Percentiles rank a stretch among this genome's conserved stretches.
Conservation (phyloP, 2,329 filamentous ascomycete genomes). For the Triangularia setosa region DNA sequence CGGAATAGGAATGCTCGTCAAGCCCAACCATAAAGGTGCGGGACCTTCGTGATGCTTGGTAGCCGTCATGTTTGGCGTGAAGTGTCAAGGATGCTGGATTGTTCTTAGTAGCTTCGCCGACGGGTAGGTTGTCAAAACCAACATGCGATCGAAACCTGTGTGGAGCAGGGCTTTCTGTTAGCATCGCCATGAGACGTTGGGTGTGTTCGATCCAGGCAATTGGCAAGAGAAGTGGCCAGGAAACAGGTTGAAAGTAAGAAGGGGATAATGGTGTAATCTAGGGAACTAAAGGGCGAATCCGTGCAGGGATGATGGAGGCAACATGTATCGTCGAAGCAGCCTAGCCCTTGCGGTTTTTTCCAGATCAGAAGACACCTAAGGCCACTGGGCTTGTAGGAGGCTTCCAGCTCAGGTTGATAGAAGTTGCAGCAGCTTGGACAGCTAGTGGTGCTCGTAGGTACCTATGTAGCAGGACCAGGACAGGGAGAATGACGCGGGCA, state of each 20-base stretch:
- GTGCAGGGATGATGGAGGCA: constrained; percentile 5
- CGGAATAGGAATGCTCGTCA: constrained; percentile 87
- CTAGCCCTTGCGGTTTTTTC: constrained; percentile 9
- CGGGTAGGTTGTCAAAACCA: constrained; percentile 57
- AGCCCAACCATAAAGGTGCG: constrained; percentile 88
- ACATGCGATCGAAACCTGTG: constrained; percentile 57
- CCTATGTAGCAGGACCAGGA: too few species aligned
- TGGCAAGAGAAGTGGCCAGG: neutral
- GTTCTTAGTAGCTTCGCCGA: constrained; percentile 55
- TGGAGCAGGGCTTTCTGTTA: constrained; percentile 37
- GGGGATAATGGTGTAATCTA: neutral
- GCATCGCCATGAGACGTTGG: constrained; percentile 37
- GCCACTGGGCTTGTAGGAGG: neutral
- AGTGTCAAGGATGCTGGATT: constrained; percentile 70
- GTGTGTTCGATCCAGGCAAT: constrained; percentile 1
- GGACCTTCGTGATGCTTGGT: constrained; percentile 73
- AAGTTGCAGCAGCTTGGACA: constrained; percentile 1
- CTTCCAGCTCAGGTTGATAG: too few species aligned
- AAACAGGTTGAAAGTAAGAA: neutral
- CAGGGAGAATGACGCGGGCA: constrained; percentile 13
- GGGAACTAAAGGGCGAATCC: neutral
- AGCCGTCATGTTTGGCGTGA: constrained; percentile 81
- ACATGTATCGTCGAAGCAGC: constrained; percentile 1
- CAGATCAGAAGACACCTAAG: neutral
- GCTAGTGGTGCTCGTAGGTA: neutral